Conservation (phyloP, 495 filamentous ascomycete species). For the Parachaetomium inaequale region DNA sequence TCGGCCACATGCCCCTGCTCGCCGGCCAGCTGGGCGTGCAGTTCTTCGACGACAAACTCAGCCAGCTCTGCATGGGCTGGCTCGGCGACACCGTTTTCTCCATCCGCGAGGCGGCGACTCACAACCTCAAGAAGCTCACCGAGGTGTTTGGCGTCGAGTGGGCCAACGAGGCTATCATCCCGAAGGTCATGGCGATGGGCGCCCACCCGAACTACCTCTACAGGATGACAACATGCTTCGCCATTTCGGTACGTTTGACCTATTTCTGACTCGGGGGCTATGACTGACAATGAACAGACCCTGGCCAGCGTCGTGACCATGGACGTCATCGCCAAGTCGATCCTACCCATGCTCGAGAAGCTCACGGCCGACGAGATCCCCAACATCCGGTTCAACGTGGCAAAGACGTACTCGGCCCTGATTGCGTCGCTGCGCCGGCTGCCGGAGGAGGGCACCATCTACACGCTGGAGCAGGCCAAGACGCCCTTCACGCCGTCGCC, state of each 20-base stretch:
- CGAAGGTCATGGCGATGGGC: slow-evolving; percentile 97
- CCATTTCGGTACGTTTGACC: slow-evolving; percentile 74
- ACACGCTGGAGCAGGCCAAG: slow-evolving; percentile 74
- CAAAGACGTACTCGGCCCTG: slow-evolving; percentile 89
- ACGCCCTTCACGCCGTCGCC: slow-evolving; percentile 60
- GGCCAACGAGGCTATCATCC: slow-evolving; percentile 96
- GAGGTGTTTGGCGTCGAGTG: slow-evolving; percentile 98
- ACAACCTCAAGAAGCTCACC: slow-evolving; percentile 95
- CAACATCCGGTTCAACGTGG: slow-evolving; percentile 99
- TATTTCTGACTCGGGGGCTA: background rate
- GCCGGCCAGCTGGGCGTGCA: slow-evolving; percentile 93
- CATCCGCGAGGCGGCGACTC: slow-evolving; percentile 93
- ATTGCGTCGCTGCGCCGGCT: slow-evolving; percentile 86
- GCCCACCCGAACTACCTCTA: slow-evolving; percentile 97
- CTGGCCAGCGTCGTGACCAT: slow-evolving; percentile 88
- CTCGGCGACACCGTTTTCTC: slow-evolving; percentile 99
- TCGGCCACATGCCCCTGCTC: slow-evolving; percentile 96
- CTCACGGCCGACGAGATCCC: slow-evolving; percentile 91
- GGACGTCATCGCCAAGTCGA: slow-evolving; percentile 84
- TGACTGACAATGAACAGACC: slow-evolving; percentile 60
- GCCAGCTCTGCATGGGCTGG: slow-evolving; percentile 96
- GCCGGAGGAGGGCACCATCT: slow-evolving; percentile 81
- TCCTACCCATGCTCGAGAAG: slow-evolving; percentile 93
- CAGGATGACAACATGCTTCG: slow-evolving; percentile 98
- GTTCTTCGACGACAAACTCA: slow-evolving; percentile 97